Conservation (phyloP, 805 yeast species). For the Candida morakotiae region DNA sequence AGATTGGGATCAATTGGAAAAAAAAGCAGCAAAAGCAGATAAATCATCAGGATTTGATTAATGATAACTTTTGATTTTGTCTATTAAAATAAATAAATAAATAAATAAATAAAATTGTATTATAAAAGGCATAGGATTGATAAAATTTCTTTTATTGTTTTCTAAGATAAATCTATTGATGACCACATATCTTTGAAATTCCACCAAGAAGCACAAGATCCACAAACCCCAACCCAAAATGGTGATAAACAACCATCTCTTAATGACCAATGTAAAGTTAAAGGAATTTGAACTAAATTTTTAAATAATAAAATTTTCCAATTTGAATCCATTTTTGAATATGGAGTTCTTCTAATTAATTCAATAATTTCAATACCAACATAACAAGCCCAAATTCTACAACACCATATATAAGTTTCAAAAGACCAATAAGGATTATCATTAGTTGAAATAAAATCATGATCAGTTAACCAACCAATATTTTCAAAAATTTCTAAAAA, state of each 20-base stretch:
- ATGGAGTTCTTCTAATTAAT: slow-evolving; percentile 37
- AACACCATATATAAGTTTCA: slow-evolving; percentile 43
- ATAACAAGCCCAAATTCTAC: slow-evolving; percentile 42
- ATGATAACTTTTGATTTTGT: too few relatives aligned
- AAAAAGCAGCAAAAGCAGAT: slow-evolving; percentile 50
- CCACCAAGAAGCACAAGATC: slow-evolving; percentile 42
- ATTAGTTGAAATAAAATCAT: slow-evolving; percentile 39
- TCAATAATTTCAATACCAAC: slow-evolving; percentile 36
- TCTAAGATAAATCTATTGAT: slow-evolving; percentile 25
- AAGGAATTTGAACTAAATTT: slow-evolving; percentile 37
- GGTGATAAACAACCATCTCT: slow-evolving; percentile 42
- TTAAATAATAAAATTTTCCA: slow-evolving; percentile 36
- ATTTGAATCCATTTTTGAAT: slow-evolving; percentile 27
- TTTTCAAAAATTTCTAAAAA: slow-evolving; percentile 38
- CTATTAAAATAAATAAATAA: too few relatives aligned
- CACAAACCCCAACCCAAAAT: slow-evolving; percentile 46
- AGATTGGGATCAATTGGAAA: slow-evolving; percentile 63
- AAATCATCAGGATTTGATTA: slow-evolving; percentile 20
- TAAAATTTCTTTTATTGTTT: too few relatives aligned
- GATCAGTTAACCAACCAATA: slow-evolving; percentile 44
- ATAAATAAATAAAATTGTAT: neutral
- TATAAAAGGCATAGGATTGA: too few relatives aligned
- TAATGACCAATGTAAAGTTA: slow-evolving; percentile 42
- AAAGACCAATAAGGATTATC: slow-evolving; percentile 40
- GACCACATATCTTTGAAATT: slow-evolving; percentile 33